Evolutionary conservation across 2,329 filamentous ascomycete species (phyloP), one percentile per base, ranked within the genome.

Genomic region (Teratosphaeria gauchensis): DNA sequence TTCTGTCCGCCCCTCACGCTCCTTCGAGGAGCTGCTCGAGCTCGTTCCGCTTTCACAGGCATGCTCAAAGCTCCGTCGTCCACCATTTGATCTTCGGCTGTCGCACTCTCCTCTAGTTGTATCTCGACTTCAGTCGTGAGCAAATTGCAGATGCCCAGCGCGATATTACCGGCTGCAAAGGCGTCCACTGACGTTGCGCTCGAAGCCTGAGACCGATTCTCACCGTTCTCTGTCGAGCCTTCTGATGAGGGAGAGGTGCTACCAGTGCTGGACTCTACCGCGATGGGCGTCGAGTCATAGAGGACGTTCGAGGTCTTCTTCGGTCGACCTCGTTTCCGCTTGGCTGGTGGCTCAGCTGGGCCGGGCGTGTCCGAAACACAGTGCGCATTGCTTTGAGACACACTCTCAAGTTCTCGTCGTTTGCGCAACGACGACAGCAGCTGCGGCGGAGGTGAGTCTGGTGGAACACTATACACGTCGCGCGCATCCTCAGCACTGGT

Each of bases 91-190:
- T 54, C 56, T 14, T 33, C 42, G 30, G 53, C 51, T 14, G 9
- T 31, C 24, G 24, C 31, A 19, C 21, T 8, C 19, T 54, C 56
- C 16, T 33, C 42, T 32, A 6, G 35, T n/a, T 58, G 16, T 4
- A 53, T 28, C 24, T 62, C 51, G 21, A 65, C 62, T 30, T 65
- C 65, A 30, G 57, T 65, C 5, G 66, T 69, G 28, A 67, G 62
- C 67, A 70, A 67, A 16, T 68, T 63, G 58, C 68, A 69, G 33
- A 71, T 69, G 54, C 61, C 63, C 53, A 65, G 61, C 32, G 66
- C 65, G 57, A 70, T 70, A 28, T 65, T 68, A 28, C 66, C 65
- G 7, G 61, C 63, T 5, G 61, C 58, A 42, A 68, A 69, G 6
- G 63, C 65, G 16, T 66, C 66, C 30, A 70, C 31, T 11, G 66